Evolutionary conservation across 805 yeast species (phyloP).

Genomic region (Ogataea pini): DNA sequence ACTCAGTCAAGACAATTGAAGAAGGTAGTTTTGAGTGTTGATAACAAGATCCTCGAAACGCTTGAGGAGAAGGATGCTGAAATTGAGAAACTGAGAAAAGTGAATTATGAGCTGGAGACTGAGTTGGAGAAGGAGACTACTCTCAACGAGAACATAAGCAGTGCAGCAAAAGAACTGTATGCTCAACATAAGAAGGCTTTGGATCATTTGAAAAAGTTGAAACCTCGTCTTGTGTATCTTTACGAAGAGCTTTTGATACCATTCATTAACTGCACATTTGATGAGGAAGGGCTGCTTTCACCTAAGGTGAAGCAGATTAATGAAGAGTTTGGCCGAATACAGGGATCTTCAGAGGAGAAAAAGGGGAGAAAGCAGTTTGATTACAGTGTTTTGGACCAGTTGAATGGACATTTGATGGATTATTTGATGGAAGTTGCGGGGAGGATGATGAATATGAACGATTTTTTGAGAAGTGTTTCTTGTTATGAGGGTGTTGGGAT

Average conservation of each 20-base stretch:
- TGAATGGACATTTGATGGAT: constrained; percentile 12
- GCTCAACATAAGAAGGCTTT: background rate
- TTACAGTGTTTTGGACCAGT: constrained; percentile 8
- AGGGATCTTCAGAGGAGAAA: constrained; percentile 3
- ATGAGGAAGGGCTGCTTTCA: constrained; percentile 1
- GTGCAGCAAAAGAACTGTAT: background rate
- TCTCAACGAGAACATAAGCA: background rate
- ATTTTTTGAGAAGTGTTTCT: background rate
- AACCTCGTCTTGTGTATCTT: constrained; percentile 12
- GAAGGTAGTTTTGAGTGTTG: background rate
- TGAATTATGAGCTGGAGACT: background rate
- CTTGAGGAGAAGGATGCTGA: background rate
- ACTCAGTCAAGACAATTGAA: background rate
- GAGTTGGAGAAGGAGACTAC: background rate
- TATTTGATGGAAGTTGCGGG: constrained; percentile 12
- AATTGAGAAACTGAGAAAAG: background rate
- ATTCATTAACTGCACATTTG: constrained; percentile 13
- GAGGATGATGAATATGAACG: background rate
- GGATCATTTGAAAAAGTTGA: constrained; percentile 1
- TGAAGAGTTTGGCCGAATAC: constrained; percentile 7
- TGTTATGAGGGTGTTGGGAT: background rate
- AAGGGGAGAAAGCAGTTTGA: constrained; percentile 5
- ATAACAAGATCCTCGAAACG: background rate
- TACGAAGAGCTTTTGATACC: constrained; percentile 21
- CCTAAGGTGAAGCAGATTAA: constrained; percentile 6